Percentiles rank a stretch among this genome's conserved stretches.
These are phyloP conservation scores for Flaveria brownii DNA, from an alignment of 129 eudicot species.

Conservation along the genomic window DNA sequence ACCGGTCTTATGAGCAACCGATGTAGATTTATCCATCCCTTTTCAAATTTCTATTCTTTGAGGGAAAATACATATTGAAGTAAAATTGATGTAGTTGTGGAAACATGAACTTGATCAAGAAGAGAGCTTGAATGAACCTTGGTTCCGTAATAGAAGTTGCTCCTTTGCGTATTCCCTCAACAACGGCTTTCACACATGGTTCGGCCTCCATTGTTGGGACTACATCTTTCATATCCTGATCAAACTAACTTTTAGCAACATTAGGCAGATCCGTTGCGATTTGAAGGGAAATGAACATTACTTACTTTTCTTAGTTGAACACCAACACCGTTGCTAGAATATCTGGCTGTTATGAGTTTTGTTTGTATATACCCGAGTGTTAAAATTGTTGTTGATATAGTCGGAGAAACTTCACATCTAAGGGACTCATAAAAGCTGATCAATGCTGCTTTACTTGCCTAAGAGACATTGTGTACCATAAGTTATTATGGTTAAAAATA, in stretches of 20 bases:
- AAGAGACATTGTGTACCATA: not conserved
- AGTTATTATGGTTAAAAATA: not conserved
- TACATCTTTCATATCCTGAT: conserved; percentile 21
- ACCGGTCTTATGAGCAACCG: too few relatives aligned
- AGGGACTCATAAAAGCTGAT: conserved; percentile 44
- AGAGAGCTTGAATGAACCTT: conserved; percentile 24
- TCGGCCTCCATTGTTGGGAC: conserved; percentile 33
- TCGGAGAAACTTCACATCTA: conserved; percentile 37
- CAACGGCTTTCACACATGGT: conserved; percentile 40
- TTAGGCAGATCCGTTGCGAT: not conserved
- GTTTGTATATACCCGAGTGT: conserved; percentile 37
- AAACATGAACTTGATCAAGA: conserved; percentile 33
- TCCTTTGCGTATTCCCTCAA: conserved; percentile 38
- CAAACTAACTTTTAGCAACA: not conserved
- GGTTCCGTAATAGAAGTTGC: conserved; percentile 38
- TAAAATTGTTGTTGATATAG: conserved; percentile 31
- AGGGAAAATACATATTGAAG: conserved; percentile 22
- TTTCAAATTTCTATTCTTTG: not conserved
- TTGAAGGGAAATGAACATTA: not conserved
- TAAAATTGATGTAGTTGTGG: conserved; percentile 29
- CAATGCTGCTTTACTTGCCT: conserved; percentile 53
- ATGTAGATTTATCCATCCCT: not conserved
- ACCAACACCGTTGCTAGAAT: conserved; percentile 27
- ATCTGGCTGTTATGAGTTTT: conserved; percentile 27
- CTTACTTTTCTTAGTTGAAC: conserved; percentile 24